These are phyloP conservation scores for Hypomontagnella monticulosa DNA, from an alignment of 495 filamentous ascomycete genomes.

Conservation along the genomic window DNA sequence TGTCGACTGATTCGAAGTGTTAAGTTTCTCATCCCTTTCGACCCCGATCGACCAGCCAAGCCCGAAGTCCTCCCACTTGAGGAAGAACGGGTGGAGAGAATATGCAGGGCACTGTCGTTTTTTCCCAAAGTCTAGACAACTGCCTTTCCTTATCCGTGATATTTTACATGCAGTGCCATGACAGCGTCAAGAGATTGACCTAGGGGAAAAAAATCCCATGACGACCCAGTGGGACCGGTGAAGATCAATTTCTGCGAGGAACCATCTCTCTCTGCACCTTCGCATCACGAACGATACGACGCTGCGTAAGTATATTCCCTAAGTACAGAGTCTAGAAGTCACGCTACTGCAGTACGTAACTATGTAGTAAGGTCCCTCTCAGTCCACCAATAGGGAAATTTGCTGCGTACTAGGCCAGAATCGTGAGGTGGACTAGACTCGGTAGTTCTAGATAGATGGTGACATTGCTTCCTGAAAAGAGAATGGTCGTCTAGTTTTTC, in stretches of 20 bases:
- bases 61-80: slow-evolving; percentile 33
- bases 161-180: slow-evolving; percentile 13
- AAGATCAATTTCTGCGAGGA: slow-evolving; percentile 18
- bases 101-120: slow-evolving; percentile 36
- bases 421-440: slow-evolving; percentile 18
- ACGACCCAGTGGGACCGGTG: slow-evolving; percentile 8
- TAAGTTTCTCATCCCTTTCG: not conserved
- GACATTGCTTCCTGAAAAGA: slow-evolving; percentile 16
- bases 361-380: not conserved
- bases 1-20: not conserved
- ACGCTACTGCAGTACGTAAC: slow-evolving; percentile 16
- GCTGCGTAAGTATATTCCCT: slow-evolving; percentile 3
- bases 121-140: slow-evolving; percentile 10
- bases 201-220: slow-evolving; percentile 22
- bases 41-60: slow-evolving; percentile 14
- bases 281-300: slow-evolving; percentile 22
- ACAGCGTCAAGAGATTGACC: slow-evolving; percentile 17
- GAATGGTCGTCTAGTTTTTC: not conserved
- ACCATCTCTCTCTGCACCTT: slow-evolving; percentile 13
- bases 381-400: slow-evolving; percentile 25
- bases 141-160: slow-evolving; percentile 19
- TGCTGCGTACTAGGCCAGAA: slow-evolving; percentile 6
- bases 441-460: slow-evolving; percentile 31
- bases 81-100: slow-evolving; percentile 22
- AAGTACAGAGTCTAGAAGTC: slow-evolving; percentile 7